Evolutionary conservation across 2,329 filamentous ascomycete genomes (phyloP).

Genomic region (Chaetothyriales sp.): DNA sequence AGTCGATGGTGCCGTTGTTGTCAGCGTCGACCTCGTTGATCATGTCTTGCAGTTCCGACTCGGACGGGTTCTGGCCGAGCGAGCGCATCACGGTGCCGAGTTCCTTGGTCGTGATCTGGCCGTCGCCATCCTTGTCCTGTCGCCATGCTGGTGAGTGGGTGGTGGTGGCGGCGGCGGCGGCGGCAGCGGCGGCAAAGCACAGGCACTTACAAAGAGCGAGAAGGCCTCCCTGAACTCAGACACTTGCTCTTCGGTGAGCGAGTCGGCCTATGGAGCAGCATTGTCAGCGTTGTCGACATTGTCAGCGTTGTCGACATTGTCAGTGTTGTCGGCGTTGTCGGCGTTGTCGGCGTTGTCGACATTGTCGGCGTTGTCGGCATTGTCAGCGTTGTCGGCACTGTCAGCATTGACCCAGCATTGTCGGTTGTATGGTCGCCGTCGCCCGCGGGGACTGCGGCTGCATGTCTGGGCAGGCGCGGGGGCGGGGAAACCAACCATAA

Average conservation of each 20-base stretch:
- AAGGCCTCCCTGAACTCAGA: slow-evolving; percentile 99
- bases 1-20: slow-evolving; percentile 87
- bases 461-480: neutral
- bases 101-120: slow-evolving; percentile 86
- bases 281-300: neutral
- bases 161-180: neutral
- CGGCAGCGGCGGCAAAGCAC: neutral
- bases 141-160: slow-evolving; percentile 4
- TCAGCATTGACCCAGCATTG: too few relatives aligned
- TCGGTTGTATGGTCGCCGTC: too few relatives aligned
- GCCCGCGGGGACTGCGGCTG: neutral
- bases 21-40: slow-evolving; percentile 88
- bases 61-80: slow-evolving; percentile 76
- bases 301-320: too few relatives aligned
- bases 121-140: slow-evolving; percentile 83
- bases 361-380: too few relatives aligned
- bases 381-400: neutral
- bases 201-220: slow-evolving; percentile 86
- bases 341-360: too few relatives aligned
- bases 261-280: slow-evolving; percentile 58
- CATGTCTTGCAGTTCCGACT: slow-evolving; percentile 85
- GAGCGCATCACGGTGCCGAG: slow-evolving; percentile 83
- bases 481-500: neutral
- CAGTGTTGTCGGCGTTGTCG: too few relatives aligned
- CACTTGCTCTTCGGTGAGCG: slow-evolving; percentile 98